Base-by-base conservation (phyloP, 208 protist genomes). In the Lotmaria passim region DNA sequence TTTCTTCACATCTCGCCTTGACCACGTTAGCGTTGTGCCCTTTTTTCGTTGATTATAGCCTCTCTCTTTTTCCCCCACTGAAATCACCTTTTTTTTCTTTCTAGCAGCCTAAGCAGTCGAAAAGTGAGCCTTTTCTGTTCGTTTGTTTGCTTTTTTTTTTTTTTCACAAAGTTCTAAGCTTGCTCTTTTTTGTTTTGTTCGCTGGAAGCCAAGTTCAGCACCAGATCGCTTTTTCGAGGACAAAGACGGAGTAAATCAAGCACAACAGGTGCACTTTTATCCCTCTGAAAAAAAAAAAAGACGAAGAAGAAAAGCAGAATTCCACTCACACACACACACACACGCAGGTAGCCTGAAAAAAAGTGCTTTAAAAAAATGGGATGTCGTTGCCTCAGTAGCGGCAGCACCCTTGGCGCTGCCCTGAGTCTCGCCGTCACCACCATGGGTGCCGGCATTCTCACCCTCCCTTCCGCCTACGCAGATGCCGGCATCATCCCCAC, bases 391-490 rank as follows among this genome's bases (percentile, higher is more conserved):
- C 55, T 60, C 19, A 44, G 55, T 24, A 73, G 71, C 56, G 85
- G 81, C 14, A 79, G 81, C 31, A 60, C 84, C 5, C 63, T 86
- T 28, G 85, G 85, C 2, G 82, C 76, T 34, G 85, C 88, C 21
- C 68, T 93, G 17, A 88, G 71, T 48, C 75, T 93, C 15, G 80
- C 88, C 3, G 88, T 93, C 24, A 89, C 83, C 36, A 91, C 85
- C 11, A 90, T 93, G 78, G 88, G 88, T 47, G 85, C 85, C 14
- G 85, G 85, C 31, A 90, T 93, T 48, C 73, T 93, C 47, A 90
- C 88, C 14, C 75, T 93, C 24, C 88, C 88, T 12, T 90, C 83
- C 28, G 85, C 88, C 30, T 93, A 83, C 69, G 71, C 68, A 30
- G 76, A 89, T 56, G 88, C 81, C 7, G 88, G 85, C 41, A 55